Percentiles rank a stretch among this genome's conserved stretches.
Evolutionary conservation across 83 land plant species (phyloP).

Genomic region (Diphasiastrum complanatum): DNA sequence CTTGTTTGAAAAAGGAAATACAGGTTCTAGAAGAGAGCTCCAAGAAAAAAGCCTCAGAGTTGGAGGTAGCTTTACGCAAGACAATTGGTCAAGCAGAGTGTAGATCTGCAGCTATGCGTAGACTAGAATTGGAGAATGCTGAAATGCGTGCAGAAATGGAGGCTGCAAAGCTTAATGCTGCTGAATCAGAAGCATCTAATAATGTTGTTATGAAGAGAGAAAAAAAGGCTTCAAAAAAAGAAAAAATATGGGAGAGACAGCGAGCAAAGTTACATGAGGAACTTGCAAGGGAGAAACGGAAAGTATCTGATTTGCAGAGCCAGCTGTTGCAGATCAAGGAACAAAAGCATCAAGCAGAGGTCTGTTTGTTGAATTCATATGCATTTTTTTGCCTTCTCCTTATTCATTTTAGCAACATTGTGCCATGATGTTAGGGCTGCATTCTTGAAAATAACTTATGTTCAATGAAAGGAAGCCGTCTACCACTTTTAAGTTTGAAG

Average conservation of each 20-base stretch:
- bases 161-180: slow-evolving; percentile 71
- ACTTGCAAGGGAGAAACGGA: slow-evolving; percentile 40
- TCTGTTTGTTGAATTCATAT: slow-evolving; percentile 5
- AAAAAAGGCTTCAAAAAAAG: slow-evolving; percentile 50
- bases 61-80: slow-evolving; percentile 65
- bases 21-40: slow-evolving; percentile 53
- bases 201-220: slow-evolving; percentile 58
- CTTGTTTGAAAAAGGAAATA: slow-evolving; percentile 48
- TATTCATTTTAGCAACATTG: not conserved
- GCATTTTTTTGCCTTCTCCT: not conserved
- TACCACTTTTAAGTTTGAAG: too few relatives aligned
- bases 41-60: slow-evolving; percentile 53
- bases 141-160: slow-evolving; percentile 65
- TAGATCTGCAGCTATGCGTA: slow-evolving; percentile 50
- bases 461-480: too few relatives aligned
- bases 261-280: slow-evolving; percentile 53
- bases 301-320: slow-evolving; percentile 31
- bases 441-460: too few relatives aligned
- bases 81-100: slow-evolving; percentile 62
- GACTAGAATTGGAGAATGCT: slow-evolving; percentile 69
- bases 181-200: slow-evolving; percentile 49
- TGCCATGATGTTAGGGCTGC: not conserved
- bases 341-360: slow-evolving; percentile 50
- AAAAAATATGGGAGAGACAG: slow-evolving; percentile 60
- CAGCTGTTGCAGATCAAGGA: slow-evolving; percentile 26